A percentile compares a stretch with the other conserved stretches of the same genome.
phyloP scores from a whole-genome alignment of 2,329 filamentous ascomycete species.

The Monosporascus sp. region DNA sequence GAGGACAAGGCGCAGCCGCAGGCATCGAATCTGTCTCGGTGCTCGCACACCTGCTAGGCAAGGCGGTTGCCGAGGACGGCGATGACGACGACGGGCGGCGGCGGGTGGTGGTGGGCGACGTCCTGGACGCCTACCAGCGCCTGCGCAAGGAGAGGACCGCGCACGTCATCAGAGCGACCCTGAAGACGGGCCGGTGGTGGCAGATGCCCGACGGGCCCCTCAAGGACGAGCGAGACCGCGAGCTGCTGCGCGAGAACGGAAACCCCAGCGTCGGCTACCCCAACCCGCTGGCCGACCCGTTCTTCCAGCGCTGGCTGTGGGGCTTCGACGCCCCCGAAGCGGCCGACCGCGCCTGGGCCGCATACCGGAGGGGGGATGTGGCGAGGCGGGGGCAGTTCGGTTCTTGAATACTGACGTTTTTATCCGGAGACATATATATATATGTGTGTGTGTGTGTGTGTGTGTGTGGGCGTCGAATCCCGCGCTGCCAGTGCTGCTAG shows the following conservation, averaged over 20 bases:
- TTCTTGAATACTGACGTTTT: too few species aligned
- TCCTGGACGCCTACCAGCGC: constrained; percentile 10
- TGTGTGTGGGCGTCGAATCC: too few species aligned
- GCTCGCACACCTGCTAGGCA: constrained; percentile 10
- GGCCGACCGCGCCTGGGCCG: constrained; percentile 11
- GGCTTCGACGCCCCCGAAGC: constrained; percentile 10
- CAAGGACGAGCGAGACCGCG: constrained; percentile 12
- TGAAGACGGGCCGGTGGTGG: constrained; percentile 13
- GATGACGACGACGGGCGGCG: neutral
- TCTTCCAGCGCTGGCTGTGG: constrained; percentile 18
- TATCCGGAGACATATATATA: too few species aligned
- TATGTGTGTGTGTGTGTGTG: too few species aligned
- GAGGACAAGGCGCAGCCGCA: constrained; percentile 14
- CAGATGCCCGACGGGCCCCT: constrained; percentile 15
- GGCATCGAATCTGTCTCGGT: constrained; percentile 14
- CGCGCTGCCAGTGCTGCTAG: too few species aligned
- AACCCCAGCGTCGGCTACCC: constrained; percentile 13
- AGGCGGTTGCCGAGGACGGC: neutral
- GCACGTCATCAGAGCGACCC: constrained; percentile 10
- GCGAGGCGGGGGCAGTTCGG: too few species aligned
- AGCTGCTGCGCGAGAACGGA: constrained; percentile 7
- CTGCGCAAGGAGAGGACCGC: constrained; percentile 13
- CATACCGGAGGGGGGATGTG: too few species aligned
- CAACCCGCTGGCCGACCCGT: constrained; percentile 14
- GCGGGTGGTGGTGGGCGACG: neutral